Conservation (phyloP, 2,329 filamentous ascomycete genomes). For the Penicillium sp. region DNA sequence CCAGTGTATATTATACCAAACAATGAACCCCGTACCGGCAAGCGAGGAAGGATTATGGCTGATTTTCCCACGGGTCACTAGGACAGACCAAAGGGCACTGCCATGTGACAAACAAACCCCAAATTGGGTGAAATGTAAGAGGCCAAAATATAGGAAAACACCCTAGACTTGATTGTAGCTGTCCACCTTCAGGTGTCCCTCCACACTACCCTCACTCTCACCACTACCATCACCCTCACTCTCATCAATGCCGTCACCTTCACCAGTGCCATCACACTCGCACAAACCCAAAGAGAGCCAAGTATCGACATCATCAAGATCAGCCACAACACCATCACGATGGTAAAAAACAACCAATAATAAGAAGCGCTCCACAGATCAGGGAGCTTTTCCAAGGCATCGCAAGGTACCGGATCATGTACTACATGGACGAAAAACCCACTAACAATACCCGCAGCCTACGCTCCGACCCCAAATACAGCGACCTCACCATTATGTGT, state of each 20-base stretch:
- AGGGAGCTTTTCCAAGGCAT: not conserved
- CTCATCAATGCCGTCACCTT: not conserved
- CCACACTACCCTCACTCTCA: no score
- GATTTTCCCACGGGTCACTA: not conserved
- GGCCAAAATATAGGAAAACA: no score
- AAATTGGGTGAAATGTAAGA: no score
- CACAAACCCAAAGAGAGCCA: not conserved
- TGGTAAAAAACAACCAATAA: not conserved
- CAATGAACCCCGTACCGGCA: no score
- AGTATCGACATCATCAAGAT: not conserved
- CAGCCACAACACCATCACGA: not conserved
- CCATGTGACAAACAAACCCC: no score
- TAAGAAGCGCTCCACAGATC: not conserved
- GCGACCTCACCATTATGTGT: not conserved
- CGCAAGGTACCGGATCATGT: not conserved
- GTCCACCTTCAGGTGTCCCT: no score
- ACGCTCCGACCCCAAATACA: not conserved
- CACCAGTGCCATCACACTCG: no score
- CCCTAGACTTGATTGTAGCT: no score
- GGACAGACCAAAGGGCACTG: no score
- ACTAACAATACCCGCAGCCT: not conserved
- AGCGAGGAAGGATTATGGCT: not conserved
- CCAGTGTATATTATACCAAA: no score
- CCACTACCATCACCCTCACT: no score
- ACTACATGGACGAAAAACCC: not conserved